phyloP scores from a whole-genome alignment of 1,139 yeast species.

The Suhomyces bokatorum region DNA sequence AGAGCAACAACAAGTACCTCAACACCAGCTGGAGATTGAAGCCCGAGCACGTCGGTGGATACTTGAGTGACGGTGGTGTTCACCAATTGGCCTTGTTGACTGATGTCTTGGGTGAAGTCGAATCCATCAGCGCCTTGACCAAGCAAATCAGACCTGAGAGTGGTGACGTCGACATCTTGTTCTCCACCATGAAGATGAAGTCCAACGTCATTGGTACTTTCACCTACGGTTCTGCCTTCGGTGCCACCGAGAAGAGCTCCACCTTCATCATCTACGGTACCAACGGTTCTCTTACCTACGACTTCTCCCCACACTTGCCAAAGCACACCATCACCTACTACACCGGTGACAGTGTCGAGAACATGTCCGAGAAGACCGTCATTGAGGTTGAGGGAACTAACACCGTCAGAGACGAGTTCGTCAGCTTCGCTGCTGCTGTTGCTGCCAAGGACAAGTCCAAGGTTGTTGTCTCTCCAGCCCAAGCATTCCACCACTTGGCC shows the following conservation, averaged over 20 bases:
- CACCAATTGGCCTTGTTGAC: conserved; percentile 88
- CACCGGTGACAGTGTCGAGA: conserved; percentile 40
- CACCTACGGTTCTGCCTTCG: conserved; percentile 89
- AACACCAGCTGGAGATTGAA: conserved; percentile 80
- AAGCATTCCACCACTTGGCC: conserved; percentile 90
- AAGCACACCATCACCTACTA: conserved; percentile 52
- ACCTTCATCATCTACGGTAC: conserved; percentile 72
- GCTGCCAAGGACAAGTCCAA: conserved; percentile 58
- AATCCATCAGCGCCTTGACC: conserved; percentile 68
- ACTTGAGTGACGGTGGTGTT: conserved; percentile 90
- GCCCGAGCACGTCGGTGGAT: conserved; percentile 92
- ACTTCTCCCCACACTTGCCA: conserved; percentile 54
- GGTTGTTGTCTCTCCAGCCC: conserved; percentile 62
- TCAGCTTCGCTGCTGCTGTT: conserved; percentile 73
- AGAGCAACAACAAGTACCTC: conserved; percentile 61
- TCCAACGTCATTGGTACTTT: conserved; percentile 80
- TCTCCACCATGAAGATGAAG: conserved; percentile 63
- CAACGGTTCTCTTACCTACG: conserved; percentile 69
- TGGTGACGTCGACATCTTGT: conserved; percentile 79
- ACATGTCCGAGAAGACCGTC: conserved; percentile 45
- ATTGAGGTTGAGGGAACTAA: conserved; percentile 60
- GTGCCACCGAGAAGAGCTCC: conserved; percentile 71
- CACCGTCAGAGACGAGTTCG: conserved; percentile 59
- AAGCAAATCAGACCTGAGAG: conserved; percentile 72
- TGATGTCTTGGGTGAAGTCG: conserved; percentile 75